phyloP scores from a whole-genome alignment of 169 alveolate species.

The Plasmodium berghei region DNA sequence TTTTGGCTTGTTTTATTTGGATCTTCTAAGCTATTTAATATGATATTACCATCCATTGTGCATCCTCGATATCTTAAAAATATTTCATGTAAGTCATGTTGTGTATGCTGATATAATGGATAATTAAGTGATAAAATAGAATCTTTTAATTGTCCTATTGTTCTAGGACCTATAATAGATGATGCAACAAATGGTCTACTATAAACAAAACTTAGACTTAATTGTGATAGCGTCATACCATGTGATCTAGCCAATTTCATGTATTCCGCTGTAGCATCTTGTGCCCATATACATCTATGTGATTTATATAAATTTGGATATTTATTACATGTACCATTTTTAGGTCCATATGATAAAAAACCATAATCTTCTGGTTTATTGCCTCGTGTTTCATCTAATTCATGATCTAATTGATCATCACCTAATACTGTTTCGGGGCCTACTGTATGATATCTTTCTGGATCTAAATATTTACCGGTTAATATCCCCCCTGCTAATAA shows the following conservation, averaged over 20 bases:
- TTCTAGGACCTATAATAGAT: constrained; percentile 87
- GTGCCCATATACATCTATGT: constrained; percentile 91
- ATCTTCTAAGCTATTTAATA: constrained; percentile 82
- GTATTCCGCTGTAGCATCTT: constrained; percentile 87
- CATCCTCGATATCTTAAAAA: constrained; percentile 88
- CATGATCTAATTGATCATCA: constrained; percentile 35
- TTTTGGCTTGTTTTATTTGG: constrained; percentile 85
- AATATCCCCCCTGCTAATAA: constrained; percentile 90
- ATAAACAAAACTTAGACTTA: constrained; percentile 84
- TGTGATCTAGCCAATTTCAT: constrained; percentile 86
- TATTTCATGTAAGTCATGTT: constrained; percentile 85
- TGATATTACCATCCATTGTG: constrained; percentile 90
- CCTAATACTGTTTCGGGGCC: constrained; percentile 74
- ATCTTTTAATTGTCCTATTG: constrained; percentile 89
- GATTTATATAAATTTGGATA: constrained; percentile 87
- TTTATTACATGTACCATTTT: constrained; percentile 86
- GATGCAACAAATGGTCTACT: constrained; percentile 89
- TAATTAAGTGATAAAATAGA: constrained; percentile 85
- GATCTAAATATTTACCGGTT: constrained; percentile 90
- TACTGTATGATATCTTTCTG: constrained; percentile 83
- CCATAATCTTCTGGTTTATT: constrained; percentile 88
- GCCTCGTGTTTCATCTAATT: constrained; percentile 49
- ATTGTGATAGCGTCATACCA: constrained; percentile 87
- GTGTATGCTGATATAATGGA: constrained; percentile 81
- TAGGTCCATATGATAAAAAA: constrained; percentile 87